These are phyloP conservation scores for Agastache rugosa DNA, from an alignment of 257 asterid species.

Conservation along the genomic window DNA sequence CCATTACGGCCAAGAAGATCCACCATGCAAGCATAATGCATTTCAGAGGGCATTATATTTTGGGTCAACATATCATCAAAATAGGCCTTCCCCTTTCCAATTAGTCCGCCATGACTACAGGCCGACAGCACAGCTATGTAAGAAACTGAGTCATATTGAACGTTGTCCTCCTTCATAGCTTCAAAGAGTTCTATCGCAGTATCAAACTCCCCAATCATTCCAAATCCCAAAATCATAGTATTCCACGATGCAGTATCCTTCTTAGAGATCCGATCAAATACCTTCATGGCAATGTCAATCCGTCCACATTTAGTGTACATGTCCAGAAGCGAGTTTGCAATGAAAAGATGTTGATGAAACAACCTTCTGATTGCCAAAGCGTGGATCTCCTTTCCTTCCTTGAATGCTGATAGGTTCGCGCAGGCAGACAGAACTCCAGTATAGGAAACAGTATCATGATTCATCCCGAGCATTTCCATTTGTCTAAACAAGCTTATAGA, in stretches of 20 bases:
- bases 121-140: neutral
- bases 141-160: neutral
- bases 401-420: neutral
- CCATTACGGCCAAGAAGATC: conserved; percentile 11
- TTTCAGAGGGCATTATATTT: neutral
- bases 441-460: neutral
- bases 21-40: conserved; percentile 13
- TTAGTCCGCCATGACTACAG: conserved; percentile 5
- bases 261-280: neutral
- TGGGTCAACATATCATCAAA: neutral
- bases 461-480: neutral
- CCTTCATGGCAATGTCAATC: neutral
- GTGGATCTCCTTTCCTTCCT: conserved; percentile 6
- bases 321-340: neutral
- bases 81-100: neutral
- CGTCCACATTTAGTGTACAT: conserved; percentile 8
- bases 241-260: conserved; percentile 12
- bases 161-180: neutral
- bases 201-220: neutral
- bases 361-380: neutral
- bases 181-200: neutral
- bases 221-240: neutral
- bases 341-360: neutral
- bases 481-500: neutral
- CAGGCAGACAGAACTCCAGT: conserved; percentile 9